phyloP scores from a whole-genome alignment of 352 stramenopile genomes.

The Pythium periplocum region DNA sequence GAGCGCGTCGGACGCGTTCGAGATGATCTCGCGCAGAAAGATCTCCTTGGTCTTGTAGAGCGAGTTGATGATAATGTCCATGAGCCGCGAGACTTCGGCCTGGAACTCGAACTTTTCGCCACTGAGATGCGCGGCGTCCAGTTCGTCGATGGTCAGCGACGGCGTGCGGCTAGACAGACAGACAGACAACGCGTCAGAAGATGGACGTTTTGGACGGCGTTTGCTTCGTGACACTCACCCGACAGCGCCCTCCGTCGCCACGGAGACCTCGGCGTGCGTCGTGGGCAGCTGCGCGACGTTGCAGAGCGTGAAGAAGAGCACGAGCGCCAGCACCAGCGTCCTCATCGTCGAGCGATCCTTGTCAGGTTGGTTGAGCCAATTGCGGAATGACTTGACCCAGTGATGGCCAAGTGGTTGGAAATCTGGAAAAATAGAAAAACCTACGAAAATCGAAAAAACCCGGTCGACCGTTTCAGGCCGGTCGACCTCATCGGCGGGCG shows the following conservation, averaged over 20 bases:
- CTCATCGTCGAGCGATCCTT: slow-evolving; percentile 4
- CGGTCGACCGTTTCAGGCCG: no score
- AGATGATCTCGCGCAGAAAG: slow-evolving; percentile 99
- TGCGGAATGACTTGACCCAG: slow-evolving; percentile 13
- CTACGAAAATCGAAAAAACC: slow-evolving; percentile 4
- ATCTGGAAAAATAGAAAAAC: slow-evolving; percentile 15
- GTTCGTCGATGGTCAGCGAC: slow-evolving; percentile 35
- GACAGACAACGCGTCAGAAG: slow-evolving; percentile 1
- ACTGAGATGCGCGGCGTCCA: slow-evolving; percentile 27
- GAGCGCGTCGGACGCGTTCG: slow-evolving; percentile 97
- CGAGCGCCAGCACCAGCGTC: slow-evolving; percentile 15
- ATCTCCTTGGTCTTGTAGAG: slow-evolving; percentile 98
- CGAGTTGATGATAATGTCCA: slow-evolving; percentile 99
- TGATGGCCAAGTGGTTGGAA: slow-evolving; percentile 3
- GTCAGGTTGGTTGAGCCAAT: slow-evolving; percentile 8
- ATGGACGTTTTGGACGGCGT: not conserved
- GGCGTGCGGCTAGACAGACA: slow-evolving; percentile 18
- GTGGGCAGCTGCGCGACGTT: slow-evolving; percentile 16
- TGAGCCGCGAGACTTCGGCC: slow-evolving; percentile 97
- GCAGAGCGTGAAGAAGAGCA: slow-evolving; percentile 19
- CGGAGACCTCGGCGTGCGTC: slow-evolving; percentile 9
- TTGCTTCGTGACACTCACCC: slow-evolving; percentile 6
- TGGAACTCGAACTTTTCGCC: slow-evolving; percentile 92
- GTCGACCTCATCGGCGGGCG: no score
- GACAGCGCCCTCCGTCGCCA: slow-evolving; percentile 9